phyloP scores from a whole-genome alignment of 2,329 filamentous ascomycete genomes.

The Ascochyta lentis region DNA sequence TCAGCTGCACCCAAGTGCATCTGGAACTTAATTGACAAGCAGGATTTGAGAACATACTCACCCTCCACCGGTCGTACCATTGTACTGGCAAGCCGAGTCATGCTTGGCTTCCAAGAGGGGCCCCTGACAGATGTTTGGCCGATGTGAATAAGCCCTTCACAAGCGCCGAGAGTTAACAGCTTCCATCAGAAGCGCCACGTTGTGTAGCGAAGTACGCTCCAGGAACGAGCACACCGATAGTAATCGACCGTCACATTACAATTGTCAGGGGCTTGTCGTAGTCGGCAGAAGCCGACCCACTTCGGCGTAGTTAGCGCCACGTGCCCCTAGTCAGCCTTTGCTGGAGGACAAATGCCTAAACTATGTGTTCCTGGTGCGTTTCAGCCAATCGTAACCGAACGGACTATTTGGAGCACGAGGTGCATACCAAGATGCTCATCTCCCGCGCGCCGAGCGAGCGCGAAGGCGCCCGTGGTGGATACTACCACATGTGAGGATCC shows the following conservation, averaged over 20 bases:
- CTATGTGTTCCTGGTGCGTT: conserved; percentile 14
- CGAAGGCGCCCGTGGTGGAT: conserved; percentile 13
- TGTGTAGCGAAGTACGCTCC: conserved; percentile 6
- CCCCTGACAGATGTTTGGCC: not conserved
- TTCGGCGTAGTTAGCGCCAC: not conserved
- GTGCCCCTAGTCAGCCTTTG: conserved; percentile 1
- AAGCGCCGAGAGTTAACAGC: not conserved
- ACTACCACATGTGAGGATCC: conserved; percentile 5
- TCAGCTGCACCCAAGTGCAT: conserved; percentile 3
- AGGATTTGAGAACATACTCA: not conserved
- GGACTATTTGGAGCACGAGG: conserved; percentile 7
- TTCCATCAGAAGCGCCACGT: conserved; percentile 6
- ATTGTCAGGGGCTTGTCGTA: conserved; percentile 4
- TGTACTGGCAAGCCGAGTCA: conserved; percentile 2
- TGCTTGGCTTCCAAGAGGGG: conserved; percentile 6
- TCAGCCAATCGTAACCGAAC: conserved; percentile 11
- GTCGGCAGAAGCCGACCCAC: conserved; percentile 6
- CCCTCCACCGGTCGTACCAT: not conserved
- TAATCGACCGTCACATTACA: conserved; percentile 3
- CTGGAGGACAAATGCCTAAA: conserved; percentile 2
- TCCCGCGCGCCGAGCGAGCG: conserved; percentile 7
- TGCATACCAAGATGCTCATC: conserved; percentile 3
- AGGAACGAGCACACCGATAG: not conserved
- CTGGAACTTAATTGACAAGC: not conserved
- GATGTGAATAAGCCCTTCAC: not conserved